Evolutionary conservation across 371 early-diverging fungal species (phyloP).

Genomic region (Circinella umbellata): DNA sequence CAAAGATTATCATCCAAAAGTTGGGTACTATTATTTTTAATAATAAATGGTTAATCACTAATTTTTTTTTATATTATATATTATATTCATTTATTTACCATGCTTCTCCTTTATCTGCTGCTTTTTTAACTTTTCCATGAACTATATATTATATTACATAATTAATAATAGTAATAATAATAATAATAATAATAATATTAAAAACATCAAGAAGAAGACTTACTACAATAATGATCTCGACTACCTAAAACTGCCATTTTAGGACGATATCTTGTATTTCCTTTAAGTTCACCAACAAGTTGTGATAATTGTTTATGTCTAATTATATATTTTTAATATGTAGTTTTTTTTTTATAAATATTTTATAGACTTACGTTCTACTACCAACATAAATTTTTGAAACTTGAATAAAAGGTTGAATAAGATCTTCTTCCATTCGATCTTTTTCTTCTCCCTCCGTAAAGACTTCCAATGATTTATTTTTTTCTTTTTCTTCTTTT

Average conservation of each 20-base stretch:
- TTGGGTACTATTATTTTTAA: constrained; percentile 10
- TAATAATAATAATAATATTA: background rate
- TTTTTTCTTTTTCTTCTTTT: background rate
- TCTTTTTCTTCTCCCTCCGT: background rate
- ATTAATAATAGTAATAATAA: background rate
- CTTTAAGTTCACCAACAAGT: constrained; percentile 54
- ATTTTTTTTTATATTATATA: no score
- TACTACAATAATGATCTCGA: constrained; percentile 60
- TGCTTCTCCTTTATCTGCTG: constrained; percentile 47
- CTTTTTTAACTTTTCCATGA: constrained; percentile 43
- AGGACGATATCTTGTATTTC: constrained; percentile 58
- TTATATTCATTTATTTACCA: constrained; percentile 29
- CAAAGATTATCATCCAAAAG: constrained; percentile 44
- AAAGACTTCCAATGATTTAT: background rate
- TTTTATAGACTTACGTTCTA: constrained; percentile 54
- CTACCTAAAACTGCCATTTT: constrained; percentile 59
- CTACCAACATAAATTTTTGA: constrained; percentile 58
- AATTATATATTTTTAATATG: background rate
- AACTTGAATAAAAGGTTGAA: background rate
- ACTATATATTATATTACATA: constrained; percentile 30
- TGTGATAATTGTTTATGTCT: constrained; percentile 66
- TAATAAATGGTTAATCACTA: no score
- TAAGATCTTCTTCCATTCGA: background rate
- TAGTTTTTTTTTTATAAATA: background rate
- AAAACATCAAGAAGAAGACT: constrained; percentile 6